These are phyloP conservation scores for Chrysosporium keratinophilum DNA, from an alignment of 2,329 filamentous ascomycete species.

Conservation along the genomic window DNA sequence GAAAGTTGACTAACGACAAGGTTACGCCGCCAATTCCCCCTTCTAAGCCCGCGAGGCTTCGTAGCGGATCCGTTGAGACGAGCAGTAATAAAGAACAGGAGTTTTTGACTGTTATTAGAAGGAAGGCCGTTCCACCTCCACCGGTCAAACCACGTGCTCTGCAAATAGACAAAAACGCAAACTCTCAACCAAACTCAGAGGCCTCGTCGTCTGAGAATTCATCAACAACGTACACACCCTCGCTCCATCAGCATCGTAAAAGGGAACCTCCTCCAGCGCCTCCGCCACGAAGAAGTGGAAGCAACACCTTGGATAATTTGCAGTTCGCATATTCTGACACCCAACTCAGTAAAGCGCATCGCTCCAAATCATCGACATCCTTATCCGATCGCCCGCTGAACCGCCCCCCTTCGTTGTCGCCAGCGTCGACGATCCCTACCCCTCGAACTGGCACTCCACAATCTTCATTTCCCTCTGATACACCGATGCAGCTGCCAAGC, in stretches of 20 bases:
- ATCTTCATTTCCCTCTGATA: slow-evolving; percentile 9
- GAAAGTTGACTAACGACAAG: background rate
- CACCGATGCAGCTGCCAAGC: slow-evolving; percentile 23
- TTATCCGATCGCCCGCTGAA: background rate
- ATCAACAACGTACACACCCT: background rate
- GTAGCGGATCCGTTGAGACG: slow-evolving; percentile 9
- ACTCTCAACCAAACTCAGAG: background rate
- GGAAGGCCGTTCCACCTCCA: slow-evolving; percentile 17
- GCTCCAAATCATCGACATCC: background rate
- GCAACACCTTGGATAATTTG: background rate
- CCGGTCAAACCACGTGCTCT: slow-evolving; percentile 15
- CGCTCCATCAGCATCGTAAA: slow-evolving; percentile 17
- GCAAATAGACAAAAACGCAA: background rate
- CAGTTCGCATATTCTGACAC: slow-evolving; percentile 12
- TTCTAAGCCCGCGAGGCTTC: slow-evolving; percentile 33
- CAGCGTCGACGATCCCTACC: slow-evolving; percentile 5
- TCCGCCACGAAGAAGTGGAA: slow-evolving; percentile 21
- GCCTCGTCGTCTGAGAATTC: background rate
- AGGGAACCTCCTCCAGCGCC: slow-evolving; percentile 20
- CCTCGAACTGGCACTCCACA: slow-evolving; percentile 6
- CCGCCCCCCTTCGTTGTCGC: background rate
- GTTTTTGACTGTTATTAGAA: slow-evolving; percentile 9
- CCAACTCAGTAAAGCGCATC: slow-evolving; percentile 16
- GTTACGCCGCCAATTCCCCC: slow-evolving; percentile 33
- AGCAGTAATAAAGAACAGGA: slow-evolving; percentile 3